Base-by-base conservation (phyloP, 805 yeast genomes). In the Metschnikowia kofuensis region DNA sequence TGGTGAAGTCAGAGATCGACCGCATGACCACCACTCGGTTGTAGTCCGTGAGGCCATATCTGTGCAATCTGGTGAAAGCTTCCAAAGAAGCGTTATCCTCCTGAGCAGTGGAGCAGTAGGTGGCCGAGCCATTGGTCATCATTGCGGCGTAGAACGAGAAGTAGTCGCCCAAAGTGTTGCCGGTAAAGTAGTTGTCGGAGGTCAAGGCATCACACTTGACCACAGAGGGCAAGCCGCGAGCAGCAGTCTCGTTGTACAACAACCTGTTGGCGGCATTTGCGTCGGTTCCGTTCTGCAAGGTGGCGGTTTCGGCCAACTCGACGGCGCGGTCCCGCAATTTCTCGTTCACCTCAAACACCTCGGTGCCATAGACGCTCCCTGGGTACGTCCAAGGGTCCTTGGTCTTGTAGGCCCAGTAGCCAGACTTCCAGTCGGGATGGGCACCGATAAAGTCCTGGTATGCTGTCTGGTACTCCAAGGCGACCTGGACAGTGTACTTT, bases 21-120 rank as follows among this genome's bases (percentile, higher is more conserved):
- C 87, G 79, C 80, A 81, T 68, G 29, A 81, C 70, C 9, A 82
- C 79, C 51, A 83, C 70, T 66, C 87, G 76, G 51, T 75, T 66
- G 62, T 66, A 83, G 63, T 80, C 85, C 45, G 78, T 80, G 50
- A 81, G 69, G 9, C 83, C 85, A 55, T 69, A 70, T 50, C 68
- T 69, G 51, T 78, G 78, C 58, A 76, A 74, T 68, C 88, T 76
- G 42, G 79, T 56, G 48, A 83, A 64, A 9, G 81, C 79, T 62
- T 82, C 86, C 59, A 83, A 74, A 13, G 83, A 70, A 15, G 87
- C 87, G 60, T 81, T 79, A 61, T 83, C 88, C 64, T 83, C 88
- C 63, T 82, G 86, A 47, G 84, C 85, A 40, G 85, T 76, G 38
- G 82, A 61, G 63, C 85, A 80, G 69, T 81, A 83, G 12, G 65